phyloP scores from a whole-genome alignment of 202 grass and related monocot species.

The Brachypodium distachyon region DNA sequence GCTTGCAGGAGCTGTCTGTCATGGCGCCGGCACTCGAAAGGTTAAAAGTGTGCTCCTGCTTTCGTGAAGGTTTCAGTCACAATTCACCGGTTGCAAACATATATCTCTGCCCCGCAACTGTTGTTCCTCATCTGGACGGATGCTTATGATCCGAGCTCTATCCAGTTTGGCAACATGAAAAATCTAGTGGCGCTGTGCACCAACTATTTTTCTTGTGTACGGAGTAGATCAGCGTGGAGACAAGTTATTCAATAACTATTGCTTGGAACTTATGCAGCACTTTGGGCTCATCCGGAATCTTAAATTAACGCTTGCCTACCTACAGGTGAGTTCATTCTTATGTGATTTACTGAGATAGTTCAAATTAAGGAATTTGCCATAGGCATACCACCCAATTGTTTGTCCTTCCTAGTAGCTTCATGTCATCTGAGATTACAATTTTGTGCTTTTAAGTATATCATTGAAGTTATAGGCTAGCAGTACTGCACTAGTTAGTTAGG shows the following conservation, averaged over 20 bases:
- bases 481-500: too few relatives aligned
- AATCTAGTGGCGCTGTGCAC: neutral
- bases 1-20: neutral
- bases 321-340: neutral
- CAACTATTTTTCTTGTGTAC: neutral
- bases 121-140: neutral
- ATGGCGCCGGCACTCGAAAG: neutral
- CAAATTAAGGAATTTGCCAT: neutral
- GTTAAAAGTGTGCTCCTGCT: neutral
- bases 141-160: neutral
- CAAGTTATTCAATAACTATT: neutral
- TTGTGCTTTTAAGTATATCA: neutral
- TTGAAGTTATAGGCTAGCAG: neutral
- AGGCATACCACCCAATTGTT: neutral
- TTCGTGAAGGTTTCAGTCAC: fast-evolving
- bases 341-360: too few relatives aligned
- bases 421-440: neutral
- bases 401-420: neutral
- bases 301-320: neutral
- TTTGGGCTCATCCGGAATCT: neutral
- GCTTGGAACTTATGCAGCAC: neutral
- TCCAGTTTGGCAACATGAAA: neutral
- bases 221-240: neutral
- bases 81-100: neutral
- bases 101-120: neutral